Evolutionary conservation across 106 monocot species (phyloP), one percentile per base, ranked within the genome.

Genomic region (Apostasia shenzhenica): DNA sequence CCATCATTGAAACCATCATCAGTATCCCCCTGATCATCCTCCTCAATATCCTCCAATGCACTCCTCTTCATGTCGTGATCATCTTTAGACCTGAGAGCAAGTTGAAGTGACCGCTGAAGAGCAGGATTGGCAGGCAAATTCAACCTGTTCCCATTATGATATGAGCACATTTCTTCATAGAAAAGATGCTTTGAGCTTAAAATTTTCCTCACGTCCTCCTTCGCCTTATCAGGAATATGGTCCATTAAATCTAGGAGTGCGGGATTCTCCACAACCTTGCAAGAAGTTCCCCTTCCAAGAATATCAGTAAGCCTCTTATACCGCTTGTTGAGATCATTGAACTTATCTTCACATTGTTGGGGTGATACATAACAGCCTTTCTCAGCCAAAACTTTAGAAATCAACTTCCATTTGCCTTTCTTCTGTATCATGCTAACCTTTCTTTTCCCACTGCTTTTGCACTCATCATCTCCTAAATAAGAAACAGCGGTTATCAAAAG

Each of bases 331-430:
- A 95, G 78, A 67, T 95, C 95, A 75, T 95, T 92, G 66, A 95
- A 95, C 83, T 95, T 95, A 69, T 92, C 95, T 62, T 95, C 95
- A 13, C 95, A 95, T 50, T 95, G 95, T 48, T 95, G 95, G 2
- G 91, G 91, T 0, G 95, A 95, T 2, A 92, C 91, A 70, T 72
- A 81, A 46, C 81, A 94, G 13, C 83, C 85, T 66, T 87, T 82
- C 70, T 90, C 85, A 45, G 81, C 87, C 85, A 94, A 77, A 40
- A 85, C 90, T 70, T 85, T 88, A 3, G 88, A 90, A 56, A 94
- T 77, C 4, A 77, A 82, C 63, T 91, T 94, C 94, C 94, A 91
- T 67, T 94, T 94, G 7, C 94, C 90, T 61, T 94, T 94, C 59
- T 91, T 94, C 79, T 94, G 94, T 52, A 94, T 59, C 2, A 86